Conservation (phyloP, 257 asterid species). For the Rubia yunnanensis region DNA sequence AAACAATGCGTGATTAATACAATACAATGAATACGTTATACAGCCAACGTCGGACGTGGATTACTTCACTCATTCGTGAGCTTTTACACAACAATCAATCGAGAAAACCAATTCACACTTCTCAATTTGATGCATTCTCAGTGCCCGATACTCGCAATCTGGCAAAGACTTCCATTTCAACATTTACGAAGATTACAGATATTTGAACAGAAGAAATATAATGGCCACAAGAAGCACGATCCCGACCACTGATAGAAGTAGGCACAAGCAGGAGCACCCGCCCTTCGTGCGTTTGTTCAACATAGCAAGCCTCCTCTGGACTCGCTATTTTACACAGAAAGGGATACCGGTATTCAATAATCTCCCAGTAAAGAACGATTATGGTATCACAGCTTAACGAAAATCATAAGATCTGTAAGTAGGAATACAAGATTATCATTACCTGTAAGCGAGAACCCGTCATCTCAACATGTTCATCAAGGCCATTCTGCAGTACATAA, state of each 20-base stretch:
- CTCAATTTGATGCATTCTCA: not conserved
- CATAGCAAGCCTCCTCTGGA: constrained; percentile 69
- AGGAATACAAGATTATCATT: constrained; percentile 1
- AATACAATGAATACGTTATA: no score
- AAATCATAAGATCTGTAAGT: no score
- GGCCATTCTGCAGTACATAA: constrained; percentile 42
- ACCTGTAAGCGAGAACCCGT: constrained; percentile 77
- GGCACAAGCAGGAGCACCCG: constrained; percentile 81
- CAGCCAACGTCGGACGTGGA: not conserved
- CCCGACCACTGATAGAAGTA: constrained; percentile 61
- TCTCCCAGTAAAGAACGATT: no score
- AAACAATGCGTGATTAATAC: no score
- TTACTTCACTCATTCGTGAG: not conserved
- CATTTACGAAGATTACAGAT: constrained; percentile 33
- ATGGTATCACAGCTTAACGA: constrained; percentile 1
- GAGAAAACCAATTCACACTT: constrained; percentile 2
- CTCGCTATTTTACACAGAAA: constrained; percentile 34
- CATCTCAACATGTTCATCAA: constrained; percentile 76
- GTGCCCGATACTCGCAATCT: not conserved
- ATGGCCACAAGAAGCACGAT: constrained; percentile 49
- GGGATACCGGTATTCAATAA: not conserved
- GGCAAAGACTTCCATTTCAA: not conserved
- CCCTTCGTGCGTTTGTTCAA: constrained; percentile 74
- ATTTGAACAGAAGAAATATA: constrained; percentile 63
- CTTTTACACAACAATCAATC: not conserved